phyloP scores from a whole-genome alignment of 352 stramenopile species.

The Globisporangium alternatum region DNA sequence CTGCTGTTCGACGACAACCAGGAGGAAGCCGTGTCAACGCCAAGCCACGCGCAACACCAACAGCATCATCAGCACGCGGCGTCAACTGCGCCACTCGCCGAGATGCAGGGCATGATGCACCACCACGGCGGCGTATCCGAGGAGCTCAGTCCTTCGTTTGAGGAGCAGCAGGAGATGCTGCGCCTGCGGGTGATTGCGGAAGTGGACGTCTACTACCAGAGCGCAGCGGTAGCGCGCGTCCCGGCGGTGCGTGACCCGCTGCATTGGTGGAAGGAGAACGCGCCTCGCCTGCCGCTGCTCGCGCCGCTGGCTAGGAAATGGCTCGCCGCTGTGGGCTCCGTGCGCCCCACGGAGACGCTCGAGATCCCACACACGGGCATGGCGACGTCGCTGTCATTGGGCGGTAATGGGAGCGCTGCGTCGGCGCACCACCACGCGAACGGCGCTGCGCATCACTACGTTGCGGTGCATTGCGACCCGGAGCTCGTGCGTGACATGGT shows the following conservation, averaged over 20 bases:
- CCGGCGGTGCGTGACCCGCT: conserved; percentile 38
- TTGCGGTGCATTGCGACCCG: conserved; percentile 37
- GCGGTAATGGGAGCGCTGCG: conserved; percentile 1
- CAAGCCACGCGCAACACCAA: conserved; percentile 30
- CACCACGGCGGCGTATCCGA: conserved; percentile 2
- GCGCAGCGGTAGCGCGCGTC: conserved; percentile 30
- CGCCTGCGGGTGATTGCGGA: conserved; percentile 30
- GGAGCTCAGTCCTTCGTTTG: conserved; percentile 12
- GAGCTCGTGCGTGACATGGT: conserved; percentile 48
- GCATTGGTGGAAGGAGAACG: conserved; percentile 45
- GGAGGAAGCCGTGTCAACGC: conserved; percentile 22
- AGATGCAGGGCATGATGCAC: conserved; percentile 1
- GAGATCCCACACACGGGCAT: conserved; percentile 19
- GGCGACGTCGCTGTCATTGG: conserved; percentile 13
- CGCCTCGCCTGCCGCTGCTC: conserved; percentile 30
- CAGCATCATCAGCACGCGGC: conserved; percentile 20
- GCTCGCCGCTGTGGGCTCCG: conserved; percentile 38
- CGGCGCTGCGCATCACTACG: conserved; percentile 15
- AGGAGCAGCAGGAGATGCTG: conserved; percentile 36
- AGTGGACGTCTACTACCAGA: conserved; percentile 42
- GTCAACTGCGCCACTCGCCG: conserved; percentile 4
- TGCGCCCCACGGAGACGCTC: conserved; percentile 28
- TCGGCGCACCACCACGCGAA: conserved; percentile 10
- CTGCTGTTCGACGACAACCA: conserved; percentile 46
- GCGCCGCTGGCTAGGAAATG: conserved; percentile 44